Conservation (phyloP, 805 yeast genomes). For the Yamadazyma philogaea region DNA sequence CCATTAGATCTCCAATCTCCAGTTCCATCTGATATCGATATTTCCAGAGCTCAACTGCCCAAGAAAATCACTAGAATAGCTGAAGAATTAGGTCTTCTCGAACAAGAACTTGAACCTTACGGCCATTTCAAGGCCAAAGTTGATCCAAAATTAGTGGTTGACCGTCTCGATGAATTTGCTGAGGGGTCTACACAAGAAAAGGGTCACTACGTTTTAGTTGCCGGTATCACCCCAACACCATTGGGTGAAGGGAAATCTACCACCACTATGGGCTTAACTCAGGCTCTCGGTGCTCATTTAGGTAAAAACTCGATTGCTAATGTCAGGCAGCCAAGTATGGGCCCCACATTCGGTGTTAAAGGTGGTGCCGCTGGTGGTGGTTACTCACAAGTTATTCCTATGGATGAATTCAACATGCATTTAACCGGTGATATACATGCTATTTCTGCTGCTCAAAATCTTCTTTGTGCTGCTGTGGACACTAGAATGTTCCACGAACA, state of each 20-base stretch:
- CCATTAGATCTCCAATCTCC: slow-evolving; percentile 52
- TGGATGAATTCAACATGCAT: slow-evolving; percentile 98
- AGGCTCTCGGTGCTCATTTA: slow-evolving; percentile 90
- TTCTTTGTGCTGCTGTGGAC: slow-evolving; percentile 94
- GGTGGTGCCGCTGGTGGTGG: slow-evolving; percentile 99
- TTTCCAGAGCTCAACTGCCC: slow-evolving; percentile 86
- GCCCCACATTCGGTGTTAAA: slow-evolving; percentile 97
- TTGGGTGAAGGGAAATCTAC: slow-evolving; percentile 98
- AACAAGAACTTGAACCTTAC: slow-evolving; percentile 77
- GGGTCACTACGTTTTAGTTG: slow-evolving; percentile 87
- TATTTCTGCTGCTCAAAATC: slow-evolving; percentile 87
- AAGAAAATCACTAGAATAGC: slow-evolving; percentile 77
- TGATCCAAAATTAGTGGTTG: slow-evolving; percentile 40
- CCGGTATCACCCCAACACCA: slow-evolving; percentile 98
- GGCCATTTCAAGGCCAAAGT: slow-evolving; percentile 92
- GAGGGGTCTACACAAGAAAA: slow-evolving; percentile 62
- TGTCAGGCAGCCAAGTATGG: slow-evolving; percentile 98
- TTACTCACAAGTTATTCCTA: slow-evolving; percentile 94
- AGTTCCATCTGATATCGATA: slow-evolving; percentile 88
- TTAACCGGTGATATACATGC: slow-evolving; percentile 98
- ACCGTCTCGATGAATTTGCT: slow-evolving; percentile 55
- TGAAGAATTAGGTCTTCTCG: slow-evolving; percentile 73
- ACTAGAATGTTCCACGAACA: slow-evolving; percentile 94
- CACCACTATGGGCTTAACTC: slow-evolving; percentile 94
- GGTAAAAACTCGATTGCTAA: slow-evolving; percentile 83